Evolutionary conservation across 768 basidiomycete species (phyloP).

Genomic region (Macrolepiota albuminosa): DNA sequence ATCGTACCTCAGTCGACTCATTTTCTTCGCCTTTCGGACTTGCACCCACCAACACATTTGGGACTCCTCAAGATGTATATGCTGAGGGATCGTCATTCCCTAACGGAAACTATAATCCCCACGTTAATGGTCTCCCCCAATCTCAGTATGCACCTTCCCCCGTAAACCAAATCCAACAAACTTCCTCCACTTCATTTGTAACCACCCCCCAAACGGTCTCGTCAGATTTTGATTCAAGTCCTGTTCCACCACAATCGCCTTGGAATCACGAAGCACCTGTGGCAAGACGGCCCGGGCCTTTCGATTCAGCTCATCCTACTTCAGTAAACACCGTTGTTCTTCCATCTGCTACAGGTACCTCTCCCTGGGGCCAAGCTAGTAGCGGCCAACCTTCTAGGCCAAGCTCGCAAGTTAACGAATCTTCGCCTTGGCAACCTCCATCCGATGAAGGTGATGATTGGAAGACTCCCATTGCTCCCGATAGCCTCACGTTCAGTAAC

Average conservation of each 20-base stretch:
- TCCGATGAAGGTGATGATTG: slow-evolving; percentile 48
- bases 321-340: slow-evolving; percentile 28
- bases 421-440: slow-evolving; percentile 53
- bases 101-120: slow-evolving; percentile 8
- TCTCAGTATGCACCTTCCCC: slow-evolving; percentile 13
- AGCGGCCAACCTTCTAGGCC: slow-evolving; percentile 20
- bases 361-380: slow-evolving; percentile 33
- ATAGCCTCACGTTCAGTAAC: slow-evolving; percentile 53
- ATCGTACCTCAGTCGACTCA: slow-evolving; percentile 10
- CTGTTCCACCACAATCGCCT: slow-evolving; percentile 26
- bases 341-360: slow-evolving; percentile 21
- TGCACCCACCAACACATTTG: slow-evolving; percentile 8
- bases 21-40: slow-evolving; percentile 15
- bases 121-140: slow-evolving; percentile 10
- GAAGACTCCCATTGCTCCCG: slow-evolving; percentile 35
- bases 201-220: slow-evolving; percentile 15
- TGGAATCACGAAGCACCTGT: slow-evolving; percentile 30
- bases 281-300: slow-evolving; percentile 33
- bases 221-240: slow-evolving; percentile 12
- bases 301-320: slow-evolving; percentile 41
- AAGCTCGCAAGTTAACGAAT: slow-evolving; percentile 29
- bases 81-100: slow-evolving; percentile 5
- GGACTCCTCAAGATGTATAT: slow-evolving; percentile 10
- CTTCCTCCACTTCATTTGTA: slow-evolving; percentile 9
- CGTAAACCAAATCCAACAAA: slow-evolving; percentile 9